Evolutionary conservation across 345 rosid genomes (phyloP).

Genomic region (Melastoma malabathricum): DNA sequence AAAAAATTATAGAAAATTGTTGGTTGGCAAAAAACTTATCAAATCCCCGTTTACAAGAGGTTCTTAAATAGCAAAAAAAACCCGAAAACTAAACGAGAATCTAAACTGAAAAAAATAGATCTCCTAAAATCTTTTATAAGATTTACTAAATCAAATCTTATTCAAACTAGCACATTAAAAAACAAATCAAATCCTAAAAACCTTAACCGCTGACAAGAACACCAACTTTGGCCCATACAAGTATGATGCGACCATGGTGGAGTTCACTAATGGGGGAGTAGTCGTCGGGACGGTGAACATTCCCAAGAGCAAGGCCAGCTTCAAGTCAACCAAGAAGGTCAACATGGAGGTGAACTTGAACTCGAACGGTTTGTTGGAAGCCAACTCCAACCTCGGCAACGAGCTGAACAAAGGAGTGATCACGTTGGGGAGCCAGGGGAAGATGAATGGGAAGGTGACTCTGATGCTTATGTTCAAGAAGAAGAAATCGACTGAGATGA

Average conservation of each 20-base stretch:
- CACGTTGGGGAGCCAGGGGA: slow-evolving; percentile 4
- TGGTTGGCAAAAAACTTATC: too few relatives aligned
- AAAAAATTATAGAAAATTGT: too few relatives aligned
- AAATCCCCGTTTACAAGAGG: too few relatives aligned
- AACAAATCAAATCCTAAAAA: too few relatives aligned
- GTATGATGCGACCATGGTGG: slow-evolving; percentile 6
- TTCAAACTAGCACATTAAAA: too few relatives aligned
- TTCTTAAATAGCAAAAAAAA: too few relatives aligned
- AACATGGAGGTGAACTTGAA: slow-evolving; percentile 4
- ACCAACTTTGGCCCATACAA: slow-evolving; percentile 13
- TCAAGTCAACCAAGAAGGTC: slow-evolving; percentile 11
- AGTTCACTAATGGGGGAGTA: slow-evolving; percentile 7
- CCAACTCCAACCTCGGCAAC: not conserved
- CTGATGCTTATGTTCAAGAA: slow-evolving; percentile 9
- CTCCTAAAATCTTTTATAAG: too few relatives aligned
- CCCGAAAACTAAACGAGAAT: too few relatives aligned
- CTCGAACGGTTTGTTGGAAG: slow-evolving; percentile 5
- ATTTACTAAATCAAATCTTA: too few relatives aligned
- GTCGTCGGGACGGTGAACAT: slow-evolving; percentile 5
- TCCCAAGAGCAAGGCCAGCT: slow-evolving; percentile 8
- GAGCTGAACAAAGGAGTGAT: slow-evolving; percentile 4
- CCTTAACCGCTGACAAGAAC: too few relatives aligned
- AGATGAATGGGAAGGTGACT: slow-evolving; percentile 7
- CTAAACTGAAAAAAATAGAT: too few relatives aligned
- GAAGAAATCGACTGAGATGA: slow-evolving; percentile 7